Base-by-base conservation (phyloP, 2,329 filamentous ascomycete species). In the Dothideomycetes sp. region DNA sequence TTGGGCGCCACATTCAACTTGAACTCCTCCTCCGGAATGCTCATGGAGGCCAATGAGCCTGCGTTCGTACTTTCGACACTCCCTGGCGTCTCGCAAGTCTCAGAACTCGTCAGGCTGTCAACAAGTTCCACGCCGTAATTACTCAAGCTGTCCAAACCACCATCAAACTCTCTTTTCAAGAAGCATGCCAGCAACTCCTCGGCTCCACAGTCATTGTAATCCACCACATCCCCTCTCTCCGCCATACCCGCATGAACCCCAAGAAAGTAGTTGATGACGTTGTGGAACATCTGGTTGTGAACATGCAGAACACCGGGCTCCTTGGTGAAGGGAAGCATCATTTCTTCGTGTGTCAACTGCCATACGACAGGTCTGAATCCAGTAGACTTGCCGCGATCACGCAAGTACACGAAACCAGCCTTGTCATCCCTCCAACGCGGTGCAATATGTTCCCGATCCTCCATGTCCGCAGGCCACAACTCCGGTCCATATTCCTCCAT, bases 401-500 rank as follows among this genome's bases (percentile, higher is more conserved):
- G 31, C 2, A 33, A n/a, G 17, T 33, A 22, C 11, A 33, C 31
- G n/a, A 20, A 33, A 22, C 9, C 18, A 13, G 10, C 22, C 15
- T n/a, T 13, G 4, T 15, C 16, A 15, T 34, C 19, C 3, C 27
- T 7, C 5, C 15, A 7, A 5, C n/a, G 6, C 5, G 6, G 27
- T 5, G 11, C 10, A 5, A 34, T n/a, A 23, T 25, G 32, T 25
- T 9, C n/a, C 16, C 32, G 20, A 16, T 16, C 12, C 7, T 12
- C 7, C 23, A 24, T 24, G n/a, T 25, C 23, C 12, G 6, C 22
- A n/a, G 33, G 22, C 33, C 33, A 35, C 13, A 35, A 12, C n/a
- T 25, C 22, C 3, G 33, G 11, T 27, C 33, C 33, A 4, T 35
- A 35, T 16, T 35, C 33, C 16, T 35, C 33, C 33, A 35, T 27